Base-by-base conservation (phyloP, 1,139 yeast species). In the Kurtzmaniella quercitrusa region DNA sequence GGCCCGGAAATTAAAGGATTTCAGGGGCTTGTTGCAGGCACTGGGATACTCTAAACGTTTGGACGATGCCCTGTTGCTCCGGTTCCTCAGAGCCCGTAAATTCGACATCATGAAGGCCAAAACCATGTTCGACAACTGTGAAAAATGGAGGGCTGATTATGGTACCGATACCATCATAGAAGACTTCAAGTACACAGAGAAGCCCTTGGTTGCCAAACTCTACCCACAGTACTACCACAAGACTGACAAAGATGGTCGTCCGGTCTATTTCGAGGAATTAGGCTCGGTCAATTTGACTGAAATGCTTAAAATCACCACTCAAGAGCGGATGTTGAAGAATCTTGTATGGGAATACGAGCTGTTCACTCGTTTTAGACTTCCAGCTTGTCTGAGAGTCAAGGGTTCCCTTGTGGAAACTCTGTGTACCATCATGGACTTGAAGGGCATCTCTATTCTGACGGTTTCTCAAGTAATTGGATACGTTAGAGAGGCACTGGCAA, bases 141-240 rank as follows among this genome's bases (percentile, higher is more conserved):
- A 93, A 68, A 79, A 79, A 50, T 93, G 98, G 98, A 81, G 98
- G 63, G 69, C 77, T 57, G 88, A 83, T 49, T 89, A 77, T 56
- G 97, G 96, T 48, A 81, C 89, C 42, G 86, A 93, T 66, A 87
- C 93, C 47, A 85, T 93, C 53, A 73, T 93, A 60, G 71, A 77
- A 54, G 96, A 89, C 62, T 93, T 93, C 75, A 81, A 85, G 51
- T 93, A 93, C 69, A 81, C 79, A 23, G 98, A 93, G 71, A 93
- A 93, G 72, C 85, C 95, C 25, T 66, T 82, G 49, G 96, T 91
- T 50, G 96, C 96, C 50, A 77, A 80, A 62, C 85, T 75, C 68
- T 93, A 93, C 65, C 98, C 98, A 27, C 97, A 91, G 68, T 93
- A 91, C 69, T 93, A 93, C 68, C 98, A 93, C 73, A 91, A 93